A percentile compares a stretch with the other conserved stretches of the same genome.
Conservation (phyloP, 2,329 filamentous ascomycete genomes). For the Lasiodiplodia sp. region DNA sequence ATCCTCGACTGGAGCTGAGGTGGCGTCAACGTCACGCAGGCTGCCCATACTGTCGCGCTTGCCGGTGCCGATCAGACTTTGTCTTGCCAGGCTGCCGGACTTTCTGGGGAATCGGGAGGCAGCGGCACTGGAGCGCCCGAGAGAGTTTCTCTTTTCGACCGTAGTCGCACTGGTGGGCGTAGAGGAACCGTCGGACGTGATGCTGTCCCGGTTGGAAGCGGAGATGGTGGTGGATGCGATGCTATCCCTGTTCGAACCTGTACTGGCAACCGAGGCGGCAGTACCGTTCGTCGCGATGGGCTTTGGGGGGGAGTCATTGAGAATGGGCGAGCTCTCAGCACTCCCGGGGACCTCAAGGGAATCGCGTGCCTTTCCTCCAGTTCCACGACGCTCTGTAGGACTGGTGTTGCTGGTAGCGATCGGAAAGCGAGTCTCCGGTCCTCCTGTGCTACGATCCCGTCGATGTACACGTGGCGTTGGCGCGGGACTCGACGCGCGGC, state of each 20-base stretch:
- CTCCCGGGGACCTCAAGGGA: constrained; percentile 83
- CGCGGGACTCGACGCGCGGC: constrained; percentile 76
- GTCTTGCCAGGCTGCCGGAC: constrained; percentile 59
- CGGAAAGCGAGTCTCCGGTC: constrained; percentile 77
- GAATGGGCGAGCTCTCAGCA: constrained; percentile 53
- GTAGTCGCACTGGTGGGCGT: constrained; percentile 38
- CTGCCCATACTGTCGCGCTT: constrained; percentile 42
- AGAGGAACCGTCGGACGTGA: constrained; percentile 29
- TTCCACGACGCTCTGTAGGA: constrained; percentile 61
- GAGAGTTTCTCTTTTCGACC: constrained; percentile 70
- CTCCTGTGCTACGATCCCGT: constrained; percentile 77
- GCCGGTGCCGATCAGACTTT: constrained; percentile 39
- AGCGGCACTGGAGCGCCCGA: constrained; percentile 58
- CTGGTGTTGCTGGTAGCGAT: constrained; percentile 68
- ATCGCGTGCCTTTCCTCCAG: constrained; percentile 62
- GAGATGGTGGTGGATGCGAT: constrained; percentile 28
- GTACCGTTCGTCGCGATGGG: constrained; percentile 44
- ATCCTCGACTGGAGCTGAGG: constrained; percentile 50
- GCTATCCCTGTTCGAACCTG: constrained; percentile 31
- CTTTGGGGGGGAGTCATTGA: constrained; percentile 34
- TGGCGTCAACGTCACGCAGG: constrained; percentile 37
- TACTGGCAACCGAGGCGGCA: constrained; percentile 34
- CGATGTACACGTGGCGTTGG: constrained; percentile 60
- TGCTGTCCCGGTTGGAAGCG: constrained; percentile 31
- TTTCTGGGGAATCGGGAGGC: constrained; percentile 56